Base-by-base conservation (phyloP, 805 yeast species). In the Candida adriatica region DNA sequence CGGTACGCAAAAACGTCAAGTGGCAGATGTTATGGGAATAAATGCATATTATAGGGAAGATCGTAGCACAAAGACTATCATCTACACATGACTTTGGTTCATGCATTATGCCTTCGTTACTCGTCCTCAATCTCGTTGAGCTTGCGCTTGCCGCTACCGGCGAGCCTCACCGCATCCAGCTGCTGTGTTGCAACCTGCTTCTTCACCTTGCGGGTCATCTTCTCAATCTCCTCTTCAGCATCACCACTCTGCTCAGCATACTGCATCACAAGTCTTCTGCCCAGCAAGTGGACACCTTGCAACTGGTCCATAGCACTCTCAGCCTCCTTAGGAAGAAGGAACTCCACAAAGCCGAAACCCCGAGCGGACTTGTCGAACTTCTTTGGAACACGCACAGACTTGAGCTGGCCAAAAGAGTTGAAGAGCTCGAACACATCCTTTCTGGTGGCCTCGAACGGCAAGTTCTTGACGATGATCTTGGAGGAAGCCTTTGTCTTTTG, bases 311-410 rank as follows among this genome's bases (percentile, higher is more conserved):
- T 82, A 10, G 97, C 98, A 52, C 68, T 75, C 54, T 82, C 95
- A 1, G 98, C 96, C 58, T 92, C 98, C 56, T 85, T 78, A 15
- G 84, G 70, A 24, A 92, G 64, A 8, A 82, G 65, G 53, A 82
- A 92, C 60, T 92, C 98, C 27, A 94, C 95, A 57, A 92, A 92
- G 0, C 97, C 98, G 66, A 92, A 92, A 55, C 98, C 98, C 55
- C 98, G 77, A 9, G 96, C 94, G 22, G 86, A 72, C 53, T 81
- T 83, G 68, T 92, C 94, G 64, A 90, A 88, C 57, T 92, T 92
- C 73, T 83, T 82, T 19, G 98, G 98, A 29, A 92, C 90, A 53
- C 98, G 77, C 26, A 88, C 96, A 3, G 96, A 83, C 50, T 88
- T 85, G 51, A 92, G 67, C 59, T 84, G 88, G 37, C 98, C 98